Evolutionary conservation across 2,329 filamentous ascomycete species (phyloP), one percentile per base, ranked within the genome.

Genomic region (Hypoxylon sp.): DNA sequence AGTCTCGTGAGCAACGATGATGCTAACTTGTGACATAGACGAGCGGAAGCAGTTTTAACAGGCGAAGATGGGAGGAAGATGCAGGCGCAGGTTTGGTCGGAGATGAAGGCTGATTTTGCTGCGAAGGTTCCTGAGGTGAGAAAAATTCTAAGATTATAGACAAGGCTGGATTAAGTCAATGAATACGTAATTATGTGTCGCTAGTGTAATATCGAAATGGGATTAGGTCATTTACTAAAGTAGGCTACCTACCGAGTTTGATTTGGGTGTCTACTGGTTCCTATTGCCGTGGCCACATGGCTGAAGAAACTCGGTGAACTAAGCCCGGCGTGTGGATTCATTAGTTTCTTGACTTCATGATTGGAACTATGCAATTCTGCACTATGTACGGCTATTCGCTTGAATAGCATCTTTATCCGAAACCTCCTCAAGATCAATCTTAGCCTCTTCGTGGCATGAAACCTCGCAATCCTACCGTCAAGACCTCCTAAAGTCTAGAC

Each of bases 401-500:
- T 22, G 4, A 29, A 22, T 35, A 22, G 26, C 17, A 35, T 13
- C 8, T 2, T 1, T 39, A 1, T 35, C 22, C 8, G 2, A 37
- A 14, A 35, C 2, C 13, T 9, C 22, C 14, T 4, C 5, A 39
- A 33, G n/a, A 6, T 17, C 26, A 48, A 19, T 35, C 5, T 9
- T 2, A 51, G n/a, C 39, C 11, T 14, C 17, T 37, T 17, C 19
- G 10, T n/a, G 31, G 29, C 3, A n/a, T 26, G n/a, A 10, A 5
- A 10, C 9, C 19, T 46, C n/a, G 33, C n/a, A 6, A 17, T 10
- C 11, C 9, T 56, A 48, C 46, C 13, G 33, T 59, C 26, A 62
- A 24, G 56, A 54, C 37, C 64, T 67, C 24, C 68, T 68, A 47
- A 91, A 86, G 73, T 91, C 86, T 13, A 94, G 78, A 46, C 89